Evolutionary conservation across 148 eudicot species (phyloP).

Genomic region (Chenopodium quinoa): DNA sequence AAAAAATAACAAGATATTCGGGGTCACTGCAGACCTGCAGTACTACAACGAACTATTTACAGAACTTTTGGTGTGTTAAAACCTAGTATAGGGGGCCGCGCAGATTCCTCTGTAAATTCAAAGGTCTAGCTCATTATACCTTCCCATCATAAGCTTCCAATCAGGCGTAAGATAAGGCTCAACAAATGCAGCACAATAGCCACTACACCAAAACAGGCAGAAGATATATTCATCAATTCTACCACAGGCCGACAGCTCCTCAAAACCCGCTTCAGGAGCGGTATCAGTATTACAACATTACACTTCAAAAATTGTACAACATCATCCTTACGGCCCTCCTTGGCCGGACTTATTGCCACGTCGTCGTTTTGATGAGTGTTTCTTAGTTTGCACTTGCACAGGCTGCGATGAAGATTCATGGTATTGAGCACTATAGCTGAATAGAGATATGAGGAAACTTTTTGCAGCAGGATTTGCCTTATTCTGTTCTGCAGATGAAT

Average conservation of each 20-base stretch:
- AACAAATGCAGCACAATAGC: background rate
- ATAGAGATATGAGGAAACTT: constrained; percentile 32
- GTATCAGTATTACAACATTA: background rate
- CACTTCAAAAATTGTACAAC: background rate
- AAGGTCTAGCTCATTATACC: background rate
- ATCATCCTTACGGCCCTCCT: background rate
- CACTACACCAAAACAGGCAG: background rate
- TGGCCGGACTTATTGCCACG: constrained; percentile 25
- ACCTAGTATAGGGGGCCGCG: background rate
- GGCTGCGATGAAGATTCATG: background rate
- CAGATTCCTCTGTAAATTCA: background rate
- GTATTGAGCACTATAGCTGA: background rate
- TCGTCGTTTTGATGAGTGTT: constrained; percentile 28
- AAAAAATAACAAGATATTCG: background rate
- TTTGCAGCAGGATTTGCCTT: constrained; percentile 23
- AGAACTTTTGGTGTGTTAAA: background rate
- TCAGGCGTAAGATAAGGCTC: background rate
- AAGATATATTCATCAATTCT: background rate
- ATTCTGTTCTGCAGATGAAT: constrained; percentile 26
- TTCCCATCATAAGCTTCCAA: background rate
- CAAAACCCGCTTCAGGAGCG: background rate
- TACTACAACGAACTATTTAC: background rate
- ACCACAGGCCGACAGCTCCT: no score
- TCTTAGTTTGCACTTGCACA: constrained; percentile 15
- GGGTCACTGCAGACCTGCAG: background rate